Evolutionary conservation across 2,329 filamentous ascomycete genomes (phyloP), one percentile per base, ranked within the genome.

Genomic region (Kalmusia sp.): DNA sequence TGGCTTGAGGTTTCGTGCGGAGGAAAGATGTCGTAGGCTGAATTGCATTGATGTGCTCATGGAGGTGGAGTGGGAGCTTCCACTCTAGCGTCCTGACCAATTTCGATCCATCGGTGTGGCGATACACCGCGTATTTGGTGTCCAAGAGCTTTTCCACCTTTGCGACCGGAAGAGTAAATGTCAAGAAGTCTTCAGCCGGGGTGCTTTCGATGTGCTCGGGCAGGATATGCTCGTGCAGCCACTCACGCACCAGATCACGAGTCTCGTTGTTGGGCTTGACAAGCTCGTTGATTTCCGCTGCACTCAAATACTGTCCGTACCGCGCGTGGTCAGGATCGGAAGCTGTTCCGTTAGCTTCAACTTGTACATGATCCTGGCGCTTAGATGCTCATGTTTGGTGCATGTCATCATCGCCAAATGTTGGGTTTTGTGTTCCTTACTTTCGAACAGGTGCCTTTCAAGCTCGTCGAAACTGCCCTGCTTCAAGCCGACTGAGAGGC

Each of bases 21-120:
- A 73, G 81, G 73, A 87, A 87, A 0, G 83, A 83, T 40, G 80
- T 86, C 1, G 84, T 87, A 1, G 84, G 84, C 65, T 87, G 83
- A 24, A 87, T 81, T 11, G 82, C 79, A 61, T 86, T 82, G 57
- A 87, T 80, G 62, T 84, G 83, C 48, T 78, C 74, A 62, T 86
- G 83, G 3, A 87, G 75, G 62, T 86, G 80, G 28, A 62, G 65
- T 14, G 84, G 84, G 3, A 87, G 77, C 37, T 83, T 86, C 84
- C 84, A 87, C 31, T 76, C 70, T 1, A 81, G 79, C 0, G 84
- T 78, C 38, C 84, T 79, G 14, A 82, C 76, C 6, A 85, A 63
- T 9, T 76, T 65, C 2, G 77, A 68, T 14, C 84, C 84, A 63
- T 86, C 80, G 44, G 74, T 61, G 59, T 85, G 82, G 64, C 80